Base-by-base conservation (phyloP, 495 filamentous ascomycete species). In the Lindgomyces ingoldianus region DNA sequence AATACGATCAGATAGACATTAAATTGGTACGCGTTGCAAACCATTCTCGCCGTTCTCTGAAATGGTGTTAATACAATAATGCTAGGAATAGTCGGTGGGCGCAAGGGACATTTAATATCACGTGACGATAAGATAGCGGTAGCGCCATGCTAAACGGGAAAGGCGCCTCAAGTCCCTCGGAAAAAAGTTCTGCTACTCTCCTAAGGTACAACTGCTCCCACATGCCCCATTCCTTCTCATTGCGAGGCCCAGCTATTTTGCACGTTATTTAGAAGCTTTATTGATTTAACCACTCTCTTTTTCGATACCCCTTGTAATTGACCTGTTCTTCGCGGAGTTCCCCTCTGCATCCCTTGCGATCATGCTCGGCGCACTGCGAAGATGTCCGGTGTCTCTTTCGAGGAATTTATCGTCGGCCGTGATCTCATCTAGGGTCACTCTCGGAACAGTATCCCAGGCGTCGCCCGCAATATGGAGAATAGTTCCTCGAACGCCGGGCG, bases 371-470 rank as follows among this genome's bases (percentile, higher is more conserved):
- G 70, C 72, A 22, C 26, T 75, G 41, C 62, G 71, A 63, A 70
- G 73, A 75, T 74, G 74, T 44, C 64, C 74, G 22, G 68, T 72
- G 48, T 71, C 72, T 54, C 55, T 76, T n/a, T 64, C 72, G 52
- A 60, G 73, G 60, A 53, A 25, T 11, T 54, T 74, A 42, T 52
- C 63, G 16, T 56, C 61, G 53, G 41, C 45, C 0, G 53, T 52
- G 24, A 24, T 62, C 41, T 59, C 57, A 4, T 54, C 60, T 26
- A 59, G 57, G 39, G 46, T 53, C 19, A 18, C 63, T 0, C 69
- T 51, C 16, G 10, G 46, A 10, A 18, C 57, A 21, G n/a, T 33
- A 18, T 53, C 27, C 21, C 59, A 62, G 18, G 27, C 44, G 11
- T 36, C 58, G 26, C 29, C 29, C 47, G 58, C 60, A 14, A 19